These are phyloP conservation scores for Boletus subcaerulescens DNA, from an alignment of 768 basidiomycete species.

Conservation along the genomic window DNA sequence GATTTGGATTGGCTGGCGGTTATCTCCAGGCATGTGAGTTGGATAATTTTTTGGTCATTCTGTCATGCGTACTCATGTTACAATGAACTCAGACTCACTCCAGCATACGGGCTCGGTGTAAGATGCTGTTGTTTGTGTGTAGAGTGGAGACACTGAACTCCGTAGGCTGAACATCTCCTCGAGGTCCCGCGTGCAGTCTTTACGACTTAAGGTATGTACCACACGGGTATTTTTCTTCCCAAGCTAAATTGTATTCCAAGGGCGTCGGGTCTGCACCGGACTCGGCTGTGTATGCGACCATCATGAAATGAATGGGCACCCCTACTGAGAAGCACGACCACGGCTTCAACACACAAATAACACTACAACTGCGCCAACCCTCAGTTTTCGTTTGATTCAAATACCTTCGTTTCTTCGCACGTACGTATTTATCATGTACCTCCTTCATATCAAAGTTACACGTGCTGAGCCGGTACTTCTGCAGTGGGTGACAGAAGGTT, in stretches of 20 bases:
- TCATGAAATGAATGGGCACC: no score
- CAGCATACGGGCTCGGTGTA: background rate
- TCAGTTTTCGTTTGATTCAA: no score
- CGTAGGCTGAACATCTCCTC: background rate
- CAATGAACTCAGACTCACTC: background rate
- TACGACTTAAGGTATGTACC: background rate
- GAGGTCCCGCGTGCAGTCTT: background rate
- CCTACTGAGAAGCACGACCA: no score
- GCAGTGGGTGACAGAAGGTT: no score
- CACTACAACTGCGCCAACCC: no score
- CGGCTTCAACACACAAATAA: no score
- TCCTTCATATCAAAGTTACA: no score
- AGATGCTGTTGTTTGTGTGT: background rate
- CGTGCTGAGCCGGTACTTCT: no score
- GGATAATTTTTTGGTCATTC: background rate
- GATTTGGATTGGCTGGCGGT: background rate
- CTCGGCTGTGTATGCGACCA: background rate
- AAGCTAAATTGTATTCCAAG: background rate
- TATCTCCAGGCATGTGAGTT: background rate
- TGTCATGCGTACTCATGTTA: background rate
- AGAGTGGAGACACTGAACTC: background rate
- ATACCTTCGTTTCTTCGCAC: no score
- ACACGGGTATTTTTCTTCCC: no score
- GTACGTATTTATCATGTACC: no score
- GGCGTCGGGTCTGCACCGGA: background rate